phyloP scores from a whole-genome alignment of 108 stramenopile genomes.

The Skeletonema potamos region DNA sequence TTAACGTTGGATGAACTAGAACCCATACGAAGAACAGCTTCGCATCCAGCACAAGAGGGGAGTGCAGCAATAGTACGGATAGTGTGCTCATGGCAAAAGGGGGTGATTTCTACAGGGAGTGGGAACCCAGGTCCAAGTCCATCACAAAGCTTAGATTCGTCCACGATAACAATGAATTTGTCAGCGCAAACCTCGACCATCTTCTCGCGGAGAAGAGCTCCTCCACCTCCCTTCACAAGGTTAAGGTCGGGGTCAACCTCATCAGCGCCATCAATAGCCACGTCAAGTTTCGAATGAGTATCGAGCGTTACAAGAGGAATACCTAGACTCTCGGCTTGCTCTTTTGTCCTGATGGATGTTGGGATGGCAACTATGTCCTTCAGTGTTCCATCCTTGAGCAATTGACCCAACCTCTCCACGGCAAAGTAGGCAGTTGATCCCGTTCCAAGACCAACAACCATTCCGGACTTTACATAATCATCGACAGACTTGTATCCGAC shows the following conservation, averaged over 20 bases:
- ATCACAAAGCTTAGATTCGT: conserved; percentile 95
- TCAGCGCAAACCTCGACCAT: conserved; percentile 57
- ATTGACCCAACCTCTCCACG: conserved; percentile 95
- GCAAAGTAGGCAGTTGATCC: conserved; percentile 98
- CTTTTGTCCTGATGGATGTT: conserved; percentile 96
- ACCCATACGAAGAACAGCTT: conserved; percentile 90
- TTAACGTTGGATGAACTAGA: conserved; percentile 70
- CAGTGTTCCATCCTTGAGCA: conserved; percentile 86
- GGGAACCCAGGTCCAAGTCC: conserved; percentile 95
- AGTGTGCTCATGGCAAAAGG: conserved; percentile 97
- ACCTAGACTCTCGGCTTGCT: conserved; percentile 88
- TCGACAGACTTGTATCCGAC: conserved; percentile 93
- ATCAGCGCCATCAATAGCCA: conserved; percentile 99
- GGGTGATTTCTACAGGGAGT: conserved; percentile 94
- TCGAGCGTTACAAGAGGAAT: conserved; percentile 96
- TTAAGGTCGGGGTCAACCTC: conserved; percentile 95
- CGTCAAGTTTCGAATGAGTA: conserved; percentile 94
- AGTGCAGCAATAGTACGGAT: conserved; percentile 83
- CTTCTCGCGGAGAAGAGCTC: conserved; percentile 95
- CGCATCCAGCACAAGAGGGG: conserved; percentile 86
- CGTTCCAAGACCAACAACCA: conserved; percentile 99
- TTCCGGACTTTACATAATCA: conserved; percentile 91
- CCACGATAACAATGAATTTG: conserved; percentile 92
- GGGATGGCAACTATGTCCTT: conserved; percentile 97
- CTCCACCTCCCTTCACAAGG: conserved; percentile 98